Base-by-base conservation (phyloP, 2,329 filamentous ascomycete species). In the Fusarium pseudoanthophilum region DNA sequence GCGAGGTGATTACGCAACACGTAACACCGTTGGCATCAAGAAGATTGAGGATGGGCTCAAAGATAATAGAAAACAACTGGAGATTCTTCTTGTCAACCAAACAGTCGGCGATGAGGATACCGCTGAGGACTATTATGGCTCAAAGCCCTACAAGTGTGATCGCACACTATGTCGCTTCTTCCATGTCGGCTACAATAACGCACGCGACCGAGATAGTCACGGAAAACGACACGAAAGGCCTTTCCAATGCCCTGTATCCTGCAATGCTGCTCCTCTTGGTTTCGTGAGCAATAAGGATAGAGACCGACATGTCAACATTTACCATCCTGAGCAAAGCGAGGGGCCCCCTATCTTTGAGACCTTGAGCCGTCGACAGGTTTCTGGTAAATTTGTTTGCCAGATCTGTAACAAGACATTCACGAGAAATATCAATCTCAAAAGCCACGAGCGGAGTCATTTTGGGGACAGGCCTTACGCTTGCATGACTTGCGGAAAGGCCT, bases 161-260 rank as follows among this genome's bases (percentile, higher is more conserved):
- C 65, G 46, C 0, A 67, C 65, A 0, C 8, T 48, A 0, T 67
- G 65, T 4, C 65, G 65, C 4, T 67, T 67, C 11, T 67, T 67
- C 21, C 18, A 67, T 4, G 42, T 28, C 1, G 65, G 63, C 15
- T 67, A 61, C 2, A 48, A 53, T 3, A 60, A 67, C 4, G 3
- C 10, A 5, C 3, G 8, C 0, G 36, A 48, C 1, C 46, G 55
- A 1, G 11, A 67, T 2, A 7, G 11, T 0, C 65, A 67, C 13
- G 63, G 60, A 3, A 67, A 20, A 5, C 63, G 65, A 2, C 65
- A 67, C 4, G 63, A 67, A 0, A 53, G 65, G 7, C 65, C 65
- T 0, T 67, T 67, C 0, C 65, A 61, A 1, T 67, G 65, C 3
- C 63, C 55, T 0, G 3, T 61, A 0, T 61, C 63, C 1, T 67